phyloP scores from a whole-genome alignment of 805 yeast genomes.

The Candida sphagnicola region DNA sequence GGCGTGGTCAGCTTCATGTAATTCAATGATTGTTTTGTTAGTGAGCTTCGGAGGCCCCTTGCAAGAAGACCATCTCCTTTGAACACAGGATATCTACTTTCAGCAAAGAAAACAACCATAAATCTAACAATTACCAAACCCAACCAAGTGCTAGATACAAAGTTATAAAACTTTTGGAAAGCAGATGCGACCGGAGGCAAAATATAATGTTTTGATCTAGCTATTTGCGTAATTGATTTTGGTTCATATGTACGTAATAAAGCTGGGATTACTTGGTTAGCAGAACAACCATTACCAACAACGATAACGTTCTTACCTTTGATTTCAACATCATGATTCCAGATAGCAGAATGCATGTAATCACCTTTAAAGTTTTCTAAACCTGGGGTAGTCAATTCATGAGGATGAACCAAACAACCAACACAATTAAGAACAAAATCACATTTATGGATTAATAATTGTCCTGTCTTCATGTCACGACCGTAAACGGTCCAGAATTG shows the following conservation, averaged over 20 bases:
- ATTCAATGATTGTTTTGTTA: slow-evolving; percentile 10
- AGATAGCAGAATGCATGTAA: slow-evolving; percentile 39
- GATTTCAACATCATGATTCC: slow-evolving; percentile 30
- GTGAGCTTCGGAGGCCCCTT: slow-evolving; percentile 23
- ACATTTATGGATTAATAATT: slow-evolving; percentile 24
- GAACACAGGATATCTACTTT: slow-evolving; percentile 32
- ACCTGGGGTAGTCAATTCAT: slow-evolving; percentile 25
- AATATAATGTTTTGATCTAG: slow-evolving; percentile 34
- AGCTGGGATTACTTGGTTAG: slow-evolving; percentile 37
- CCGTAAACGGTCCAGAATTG: slow-evolving; percentile 27
- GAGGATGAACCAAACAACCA: slow-evolving; percentile 38
- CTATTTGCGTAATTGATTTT: slow-evolving; percentile 27
- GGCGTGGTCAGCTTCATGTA: slow-evolving; percentile 29
- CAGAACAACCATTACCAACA: slow-evolving; percentile 42
- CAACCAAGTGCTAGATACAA: slow-evolving; percentile 21
- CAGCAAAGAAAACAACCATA: slow-evolving; percentile 27
- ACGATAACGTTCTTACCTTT: slow-evolving; percentile 34
- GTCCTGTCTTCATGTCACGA: slow-evolving; percentile 26
- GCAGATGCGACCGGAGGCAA: slow-evolving; percentile 33
- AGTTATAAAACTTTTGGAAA: slow-evolving; percentile 17
- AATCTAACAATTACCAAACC: slow-evolving; percentile 26
- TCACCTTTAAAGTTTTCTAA: slow-evolving; percentile 31
- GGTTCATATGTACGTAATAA: slow-evolving; percentile 22
- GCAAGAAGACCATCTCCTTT: slow-evolving; percentile 24
- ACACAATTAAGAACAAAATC: slow-evolving; percentile 22